Conservation (phyloP, 495 filamentous ascomycete genomes). For the Hyaloscypha bicolor region DNA sequence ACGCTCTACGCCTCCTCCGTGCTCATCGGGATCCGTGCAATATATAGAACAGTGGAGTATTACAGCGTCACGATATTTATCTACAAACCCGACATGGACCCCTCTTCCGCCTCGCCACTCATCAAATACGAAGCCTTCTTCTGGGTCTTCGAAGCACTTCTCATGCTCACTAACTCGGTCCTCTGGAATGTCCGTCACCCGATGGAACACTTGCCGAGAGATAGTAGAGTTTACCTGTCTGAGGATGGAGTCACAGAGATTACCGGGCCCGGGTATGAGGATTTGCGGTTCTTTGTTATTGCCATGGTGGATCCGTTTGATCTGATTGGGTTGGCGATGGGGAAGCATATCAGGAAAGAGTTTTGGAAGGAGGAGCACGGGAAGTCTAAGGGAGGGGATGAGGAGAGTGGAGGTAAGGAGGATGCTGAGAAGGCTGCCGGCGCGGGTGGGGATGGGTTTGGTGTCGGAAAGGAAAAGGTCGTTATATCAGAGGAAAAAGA, state of each 20-base stretch:
- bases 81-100: conserved; percentile 17
- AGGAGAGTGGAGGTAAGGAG: neutral
- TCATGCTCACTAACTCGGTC: conserved; percentile 65
- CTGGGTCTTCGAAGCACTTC: conserved; percentile 65
- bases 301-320: conserved; percentile 71
- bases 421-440: neutral
- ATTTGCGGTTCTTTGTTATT: conserved; percentile 49
- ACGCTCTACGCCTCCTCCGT: conserved; percentile 63
- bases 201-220: conserved; percentile 56
- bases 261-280: conserved; percentile 61
- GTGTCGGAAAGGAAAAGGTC: too few relatives aligned
- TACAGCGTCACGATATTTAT: conserved; percentile 33
- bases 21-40: conserved; percentile 60
- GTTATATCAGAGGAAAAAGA: too few relatives aligned
- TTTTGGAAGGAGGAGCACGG: conserved; percentile 13
- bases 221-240: conserved; percentile 63
- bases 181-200: conserved; percentile 67
- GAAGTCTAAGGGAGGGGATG: neutral
- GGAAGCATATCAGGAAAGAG: conserved; percentile 41
- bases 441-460: neutral
- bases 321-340: conserved; percentile 54
- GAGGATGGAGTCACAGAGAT: conserved; percentile 66
- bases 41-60: conserved; percentile 69
- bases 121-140: conserved; percentile 70
- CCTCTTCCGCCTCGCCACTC: conserved; percentile 46